phyloP scores from a whole-genome alignment of 148 eudicot species.

The Rheum nobile region DNA sequence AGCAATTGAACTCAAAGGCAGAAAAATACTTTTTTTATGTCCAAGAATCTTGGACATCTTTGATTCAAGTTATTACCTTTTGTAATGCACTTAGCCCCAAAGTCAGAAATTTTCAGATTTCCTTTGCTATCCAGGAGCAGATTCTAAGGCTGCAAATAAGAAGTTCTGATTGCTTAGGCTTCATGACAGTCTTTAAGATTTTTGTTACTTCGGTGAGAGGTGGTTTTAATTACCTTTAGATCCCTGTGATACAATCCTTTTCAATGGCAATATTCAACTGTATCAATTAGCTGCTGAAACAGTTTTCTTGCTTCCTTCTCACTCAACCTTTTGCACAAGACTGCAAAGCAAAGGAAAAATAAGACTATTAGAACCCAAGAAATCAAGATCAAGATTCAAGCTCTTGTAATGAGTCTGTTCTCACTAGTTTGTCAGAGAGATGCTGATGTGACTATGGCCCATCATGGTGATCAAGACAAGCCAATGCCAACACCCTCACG shows the following conservation, averaged over 20 bases:
- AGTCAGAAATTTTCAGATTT: slow-evolving; percentile 53
- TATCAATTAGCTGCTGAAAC: too few relatives aligned
- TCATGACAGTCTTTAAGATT: not conserved
- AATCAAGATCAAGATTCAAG: not conserved
- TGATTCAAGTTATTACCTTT: slow-evolving; percentile 24
- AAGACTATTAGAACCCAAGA: not conserved
- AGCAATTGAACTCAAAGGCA: not conserved
- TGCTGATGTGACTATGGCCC: too few relatives aligned
- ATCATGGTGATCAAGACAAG: too few relatives aligned
- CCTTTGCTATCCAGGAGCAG: too few relatives aligned
- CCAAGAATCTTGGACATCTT: not conserved
- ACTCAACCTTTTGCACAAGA: slow-evolving; percentile 19
- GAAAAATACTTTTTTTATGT: not conserved
- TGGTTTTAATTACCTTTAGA: too few relatives aligned
- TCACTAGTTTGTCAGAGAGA: slow-evolving; percentile 46
- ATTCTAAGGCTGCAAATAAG: slow-evolving; percentile 35
- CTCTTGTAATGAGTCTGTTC: not conserved
- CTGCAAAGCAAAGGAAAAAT: slow-evolving; percentile 12
- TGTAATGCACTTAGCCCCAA: slow-evolving; percentile 42
- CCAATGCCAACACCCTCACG: too few relatives aligned
- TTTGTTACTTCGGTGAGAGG: not conserved
- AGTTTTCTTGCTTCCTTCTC: slow-evolving; percentile 35
- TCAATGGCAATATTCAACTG: too few relatives aligned
- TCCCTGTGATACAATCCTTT: too few relatives aligned
- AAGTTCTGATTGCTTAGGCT: not conserved